Evolutionary conservation across 176 grass and related monocot genomes (phyloP).

Genomic region (Saccharum officinarum): DNA sequence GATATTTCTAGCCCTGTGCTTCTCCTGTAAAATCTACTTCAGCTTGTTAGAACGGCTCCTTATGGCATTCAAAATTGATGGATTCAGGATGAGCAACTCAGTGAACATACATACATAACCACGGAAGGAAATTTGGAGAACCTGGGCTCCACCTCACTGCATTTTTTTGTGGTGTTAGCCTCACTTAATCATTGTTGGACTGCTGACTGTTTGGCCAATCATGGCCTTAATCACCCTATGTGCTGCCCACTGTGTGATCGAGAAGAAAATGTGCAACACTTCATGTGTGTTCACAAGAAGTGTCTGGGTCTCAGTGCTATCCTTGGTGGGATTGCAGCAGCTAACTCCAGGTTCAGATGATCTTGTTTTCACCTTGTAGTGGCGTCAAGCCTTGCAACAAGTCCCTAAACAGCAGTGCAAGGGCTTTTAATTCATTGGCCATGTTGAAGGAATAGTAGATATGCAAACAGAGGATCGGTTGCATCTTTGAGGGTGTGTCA

Average conservation of each 20-base stretch:
- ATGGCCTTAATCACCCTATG: not conserved
- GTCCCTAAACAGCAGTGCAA: not conserved
- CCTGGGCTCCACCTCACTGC: not conserved
- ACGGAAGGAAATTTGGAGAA: not conserved
- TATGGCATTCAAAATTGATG: constrained; percentile 1
- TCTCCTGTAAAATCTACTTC: constrained; percentile 8
- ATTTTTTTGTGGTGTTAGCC: not conserved
- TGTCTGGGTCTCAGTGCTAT: not conserved
- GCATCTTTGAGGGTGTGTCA: not conserved
- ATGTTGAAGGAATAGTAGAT: not conserved
- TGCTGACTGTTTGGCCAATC: not conserved
- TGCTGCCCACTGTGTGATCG: not conserved
- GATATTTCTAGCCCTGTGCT: not conserved
- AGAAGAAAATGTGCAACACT: too few relatives aligned
- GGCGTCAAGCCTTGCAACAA: not conserved
- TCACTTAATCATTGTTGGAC: not conserved
- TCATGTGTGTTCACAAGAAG: not conserved
- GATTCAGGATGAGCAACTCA: not conserved
- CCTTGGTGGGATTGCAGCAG: not conserved
- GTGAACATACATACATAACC: not conserved
- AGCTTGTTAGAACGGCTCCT: not conserved
- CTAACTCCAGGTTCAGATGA: not conserved
- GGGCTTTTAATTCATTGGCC: not conserved
- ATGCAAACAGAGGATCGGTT: not conserved
- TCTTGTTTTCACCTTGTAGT: not conserved